Evolutionary conservation across 148 eudicot species (phyloP).

Genomic region (Rhododendron griersonianum): DNA sequence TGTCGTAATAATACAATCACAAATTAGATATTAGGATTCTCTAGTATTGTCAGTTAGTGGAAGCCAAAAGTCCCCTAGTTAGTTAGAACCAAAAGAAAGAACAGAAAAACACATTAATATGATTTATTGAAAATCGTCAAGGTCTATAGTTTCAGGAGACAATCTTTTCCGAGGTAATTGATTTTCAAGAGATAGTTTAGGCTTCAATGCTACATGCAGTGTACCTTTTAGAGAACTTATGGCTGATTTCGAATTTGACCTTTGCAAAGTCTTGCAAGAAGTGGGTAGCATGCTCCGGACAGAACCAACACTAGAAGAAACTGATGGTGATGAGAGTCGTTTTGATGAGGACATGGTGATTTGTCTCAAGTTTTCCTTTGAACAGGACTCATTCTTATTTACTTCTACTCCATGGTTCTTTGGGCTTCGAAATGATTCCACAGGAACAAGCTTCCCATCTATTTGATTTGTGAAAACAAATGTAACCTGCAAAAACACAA

Average conservation of each 20-base stretch:
- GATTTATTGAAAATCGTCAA: conserved; percentile 40
- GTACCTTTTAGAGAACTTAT: conserved; percentile 41
- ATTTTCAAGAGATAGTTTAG: conserved; percentile 37
- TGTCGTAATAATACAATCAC: not conserved
- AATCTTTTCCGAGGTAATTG: conserved; percentile 57
- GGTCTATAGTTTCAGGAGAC: conserved; percentile 29
- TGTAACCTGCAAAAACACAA: conserved; percentile 55
- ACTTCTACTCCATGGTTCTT: conserved; percentile 21
- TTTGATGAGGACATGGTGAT: conserved; percentile 20
- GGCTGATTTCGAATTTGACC: conserved; percentile 19
- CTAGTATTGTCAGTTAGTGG: not conserved
- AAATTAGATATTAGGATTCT: not conserved
- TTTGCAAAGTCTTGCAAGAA: conserved; percentile 25
- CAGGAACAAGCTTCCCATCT: conserved; percentile 86
- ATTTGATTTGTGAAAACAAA: conserved; percentile 95
- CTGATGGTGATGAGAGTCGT: conserved; percentile 19
- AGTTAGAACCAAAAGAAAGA: conserved; percentile 1
- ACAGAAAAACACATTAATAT: not conserved
- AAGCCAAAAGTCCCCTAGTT: not conserved
- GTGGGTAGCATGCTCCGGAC: conserved; percentile 18
- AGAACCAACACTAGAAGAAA: conserved; percentile 20
- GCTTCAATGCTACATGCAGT: conserved; percentile 31
- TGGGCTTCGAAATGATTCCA: conserved; percentile 52
- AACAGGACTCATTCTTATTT: conserved; percentile 11
- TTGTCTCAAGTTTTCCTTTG: conserved; percentile 22